These are phyloP conservation scores for Aurinia saxatilis DNA, from an alignment of 345 rosid species.

Conservation along the genomic window DNA sequence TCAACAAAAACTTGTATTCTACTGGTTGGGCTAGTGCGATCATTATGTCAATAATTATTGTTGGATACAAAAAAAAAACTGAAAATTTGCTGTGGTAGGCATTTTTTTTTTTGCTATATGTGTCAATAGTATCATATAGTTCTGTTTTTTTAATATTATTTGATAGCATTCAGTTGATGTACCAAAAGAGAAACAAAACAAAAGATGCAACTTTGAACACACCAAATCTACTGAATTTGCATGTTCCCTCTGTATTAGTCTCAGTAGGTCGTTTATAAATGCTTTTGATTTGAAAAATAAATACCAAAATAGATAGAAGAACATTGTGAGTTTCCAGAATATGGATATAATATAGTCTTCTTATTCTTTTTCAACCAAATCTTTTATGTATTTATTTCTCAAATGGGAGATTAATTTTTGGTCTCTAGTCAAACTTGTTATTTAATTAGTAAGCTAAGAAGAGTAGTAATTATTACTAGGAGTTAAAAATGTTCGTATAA, in stretches of 20 bases:
- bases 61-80: too few species aligned
- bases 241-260: neutral
- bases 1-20: too few species aligned
- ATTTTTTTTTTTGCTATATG: neutral
- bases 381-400: neutral
- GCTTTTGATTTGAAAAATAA: neutral
- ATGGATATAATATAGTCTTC: neutral
- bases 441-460: neutral
- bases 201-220: neutral
- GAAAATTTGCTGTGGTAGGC: too few species aligned
- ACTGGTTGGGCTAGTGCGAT: too few species aligned
- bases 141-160: neutral
- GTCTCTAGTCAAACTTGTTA: constrained; percentile 6
- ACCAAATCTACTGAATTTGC: neutral
- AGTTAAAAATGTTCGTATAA: neutral
- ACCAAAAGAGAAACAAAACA: neutral
- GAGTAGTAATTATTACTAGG: neutral
- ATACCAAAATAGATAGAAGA: neutral
- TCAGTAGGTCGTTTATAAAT: constrained; percentile 1
- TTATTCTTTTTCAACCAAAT: neutral
- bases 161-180: constrained; percentile 2
- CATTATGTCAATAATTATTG: too few species aligned
- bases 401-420: neutral
- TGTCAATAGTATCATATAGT: neutral
- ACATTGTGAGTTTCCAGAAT: constrained; percentile 12